phyloP scores from a whole-genome alignment of 257 asterid genomes.

The Nicotiana noctiflora region DNA sequence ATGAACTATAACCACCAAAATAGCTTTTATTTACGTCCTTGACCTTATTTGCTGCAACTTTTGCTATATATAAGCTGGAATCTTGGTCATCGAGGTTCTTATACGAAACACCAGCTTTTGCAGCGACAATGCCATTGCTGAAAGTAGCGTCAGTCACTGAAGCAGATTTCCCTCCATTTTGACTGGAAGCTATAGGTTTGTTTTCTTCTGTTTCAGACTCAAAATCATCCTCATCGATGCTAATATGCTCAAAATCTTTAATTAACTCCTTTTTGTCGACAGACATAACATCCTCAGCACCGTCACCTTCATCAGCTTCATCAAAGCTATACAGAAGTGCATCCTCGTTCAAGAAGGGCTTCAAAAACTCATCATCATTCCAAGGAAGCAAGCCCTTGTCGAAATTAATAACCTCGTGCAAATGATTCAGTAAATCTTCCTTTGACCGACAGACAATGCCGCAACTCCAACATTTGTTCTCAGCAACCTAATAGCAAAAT shows the following conservation, averaged over 20 bases:
- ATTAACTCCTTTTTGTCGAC: constrained; percentile 38
- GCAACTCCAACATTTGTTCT: constrained; percentile 69
- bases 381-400: constrained; percentile 44
- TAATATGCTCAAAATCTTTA: constrained; percentile 40
- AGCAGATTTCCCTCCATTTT: background rate
- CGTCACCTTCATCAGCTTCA: constrained; percentile 59
- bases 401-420: constrained; percentile 31
- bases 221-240: constrained; percentile 34
- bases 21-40: constrained; percentile 50
- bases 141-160: background rate
- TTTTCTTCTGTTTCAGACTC: constrained; percentile 2
- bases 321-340: constrained; percentile 66
- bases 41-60: constrained; percentile 35
- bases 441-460: constrained; percentile 31
- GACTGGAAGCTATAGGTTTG: background rate
- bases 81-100: background rate
- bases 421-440: constrained; percentile 50
- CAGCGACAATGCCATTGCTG: constrained; percentile 14
- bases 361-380: constrained; percentile 68
- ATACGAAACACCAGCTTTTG: constrained; percentile 13
- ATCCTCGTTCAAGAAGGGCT: constrained; percentile 74
- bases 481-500: constrained; percentile 44
- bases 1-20: constrained; percentile 83
- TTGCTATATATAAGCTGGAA: constrained; percentile 16
- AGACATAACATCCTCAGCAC: constrained; percentile 26